Base-by-base conservation (phyloP, 345 rosid genomes). In the Erodium maritimum region DNA sequence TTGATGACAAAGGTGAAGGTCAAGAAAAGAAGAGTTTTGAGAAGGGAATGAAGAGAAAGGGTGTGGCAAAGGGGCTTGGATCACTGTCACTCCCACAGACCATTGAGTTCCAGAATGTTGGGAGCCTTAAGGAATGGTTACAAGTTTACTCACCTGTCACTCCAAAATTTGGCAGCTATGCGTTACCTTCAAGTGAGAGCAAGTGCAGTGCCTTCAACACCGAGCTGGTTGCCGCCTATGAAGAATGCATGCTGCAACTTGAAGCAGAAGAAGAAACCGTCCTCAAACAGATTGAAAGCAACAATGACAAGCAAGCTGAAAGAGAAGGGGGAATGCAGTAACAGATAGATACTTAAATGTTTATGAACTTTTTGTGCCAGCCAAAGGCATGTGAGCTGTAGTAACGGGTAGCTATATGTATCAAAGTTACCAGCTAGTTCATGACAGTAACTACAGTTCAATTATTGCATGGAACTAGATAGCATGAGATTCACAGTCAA, bases 211-310 rank as follows among this genome's bases (percentile, higher is more conserved):
- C 60, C 55, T 75, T 78, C 67, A 62, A 55, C 58, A 62, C 74
- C 8, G 75, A 75, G 34, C 55, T 78, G 58, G 71, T 75, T 52
- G 73, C 61, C 21, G 69, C 75, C 52, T 46, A 66, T 6, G 73
- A 69, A 58, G 69, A 65, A 58, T 21, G 71, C 34, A 69, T 75
- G 77, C 73, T 67, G 58, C 73, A 67, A 42, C 75, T 78, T 62
- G 71, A 75, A 70, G 77, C 50, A 25, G 82, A 78, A 59, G 79
- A 76, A 54, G 75, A 75, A 59, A 65, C 22, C 21, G 60, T 75
- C 57, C 69, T 78, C 52, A 55, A 65, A 37, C 75, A 72, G 54
- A 72, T 72, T 45, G 63, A 64, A 21, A 51, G 52, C 53, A 48
- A 50, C 50, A 17, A 56, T 54, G 55, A 61, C 23, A 65, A 60